Evolutionary conservation across 2,329 filamentous ascomycete species (phyloP).

Genomic region (Phaeosphaeriaceae sp.): DNA sequence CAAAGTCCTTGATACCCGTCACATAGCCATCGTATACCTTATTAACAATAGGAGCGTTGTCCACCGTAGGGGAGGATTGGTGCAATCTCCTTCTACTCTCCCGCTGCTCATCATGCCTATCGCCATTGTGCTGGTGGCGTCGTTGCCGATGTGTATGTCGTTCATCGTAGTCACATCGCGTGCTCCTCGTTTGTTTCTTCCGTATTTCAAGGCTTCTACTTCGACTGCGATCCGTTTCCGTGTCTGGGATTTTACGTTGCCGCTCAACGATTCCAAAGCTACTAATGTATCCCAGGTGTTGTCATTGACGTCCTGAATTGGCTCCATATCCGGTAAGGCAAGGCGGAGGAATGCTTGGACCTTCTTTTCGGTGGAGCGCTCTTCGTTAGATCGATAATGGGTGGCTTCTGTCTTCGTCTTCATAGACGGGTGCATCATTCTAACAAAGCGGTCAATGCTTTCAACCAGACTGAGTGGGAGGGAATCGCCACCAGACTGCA

Average conservation of each 20-base stretch:
- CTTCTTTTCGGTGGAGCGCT: constrained; percentile 69
- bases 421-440: constrained; percentile 89
- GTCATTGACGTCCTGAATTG: constrained; percentile 59
- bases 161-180: constrained; percentile 49
- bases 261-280: constrained; percentile 76
- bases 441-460: constrained; percentile 86
- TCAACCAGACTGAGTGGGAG: constrained; percentile 88
- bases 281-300: constrained; percentile 46
- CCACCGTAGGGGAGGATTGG: constrained; percentile 74
- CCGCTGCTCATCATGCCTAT: constrained; percentile 51
- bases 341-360: constrained; percentile 89
- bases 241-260: constrained; percentile 62
- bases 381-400: constrained; percentile 56
- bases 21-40: constrained; percentile 92
- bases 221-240: constrained; percentile 59
- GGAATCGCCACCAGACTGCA: constrained; percentile 78
- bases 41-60: constrained; percentile 79
- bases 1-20: constrained; percentile 93
- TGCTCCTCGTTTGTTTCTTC: constrained; percentile 38
- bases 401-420: constrained; percentile 58
- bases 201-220: constrained; percentile 58
- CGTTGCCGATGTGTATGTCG: constrained; percentile 66
- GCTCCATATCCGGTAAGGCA: constrained; percentile 79
- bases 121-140: constrained; percentile 53
- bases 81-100: constrained; percentile 49